A percentile compares a stretch with the other conserved stretches of the same genome.
phyloP scores from a whole-genome alignment of 192 early-diverging fungal species.

The Coemansia sp. region DNA sequence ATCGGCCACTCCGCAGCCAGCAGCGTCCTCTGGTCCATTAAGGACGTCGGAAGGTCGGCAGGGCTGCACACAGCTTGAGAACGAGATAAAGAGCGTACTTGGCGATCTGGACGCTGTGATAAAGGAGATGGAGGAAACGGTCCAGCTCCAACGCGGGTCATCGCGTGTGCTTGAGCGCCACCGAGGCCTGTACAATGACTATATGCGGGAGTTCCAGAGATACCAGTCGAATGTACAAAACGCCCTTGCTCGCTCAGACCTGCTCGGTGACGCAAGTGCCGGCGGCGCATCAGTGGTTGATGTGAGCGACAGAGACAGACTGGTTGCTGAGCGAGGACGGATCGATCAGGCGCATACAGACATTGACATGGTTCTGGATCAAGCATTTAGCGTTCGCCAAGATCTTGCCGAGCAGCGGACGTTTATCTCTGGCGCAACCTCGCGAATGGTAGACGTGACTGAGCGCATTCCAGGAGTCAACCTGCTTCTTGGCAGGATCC shows the following conservation, averaged over 20 bases:
- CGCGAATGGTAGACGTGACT: constrained; percentile 36
- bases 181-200: constrained; percentile 41
- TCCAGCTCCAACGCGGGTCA: constrained; percentile 45
- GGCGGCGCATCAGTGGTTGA: constrained; percentile 3
- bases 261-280: constrained; percentile 16
- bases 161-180: constrained; percentile 48
- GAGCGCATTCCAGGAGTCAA: constrained; percentile 53
- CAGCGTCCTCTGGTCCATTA: constrained; percentile 2
- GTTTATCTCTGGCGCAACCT: constrained; percentile 26
- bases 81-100: constrained; percentile 32
- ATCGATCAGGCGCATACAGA: constrained; percentile 51
- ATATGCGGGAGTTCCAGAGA: constrained; percentile 45
- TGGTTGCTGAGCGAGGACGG: constrained; percentile 36
- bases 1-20: constrained; percentile 1
- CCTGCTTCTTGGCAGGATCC: constrained; percentile 46
- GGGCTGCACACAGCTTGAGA: constrained; percentile 31
- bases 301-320: constrained; percentile 33
- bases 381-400: constrained; percentile 47
- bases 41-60: constrained; percentile 14
- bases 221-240: constrained; percentile 46
- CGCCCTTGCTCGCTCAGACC: constrained; percentile 30
- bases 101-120: constrained; percentile 46
- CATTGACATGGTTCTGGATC: constrained; percentile 54
- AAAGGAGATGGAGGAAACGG: constrained; percentile 45
- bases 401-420: constrained; percentile 45